Evolutionary conservation across 768 basidiomycete species (phyloP), one percentile per base, ranked within the genome.

Genomic region (Phylloporus sp.): DNA sequence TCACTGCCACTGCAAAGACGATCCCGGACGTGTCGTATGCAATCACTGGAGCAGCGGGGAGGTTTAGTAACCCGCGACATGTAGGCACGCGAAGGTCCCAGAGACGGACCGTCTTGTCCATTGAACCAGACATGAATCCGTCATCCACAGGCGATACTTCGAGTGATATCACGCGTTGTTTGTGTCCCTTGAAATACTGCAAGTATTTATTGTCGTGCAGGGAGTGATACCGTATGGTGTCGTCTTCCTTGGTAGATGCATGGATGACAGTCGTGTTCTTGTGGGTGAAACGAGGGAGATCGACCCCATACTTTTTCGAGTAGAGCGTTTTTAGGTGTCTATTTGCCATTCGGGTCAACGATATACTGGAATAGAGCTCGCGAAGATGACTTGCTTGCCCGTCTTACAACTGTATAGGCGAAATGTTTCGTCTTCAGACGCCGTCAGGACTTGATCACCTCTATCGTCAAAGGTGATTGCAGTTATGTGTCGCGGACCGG

Each of bases 261-360:
- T 97, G 82, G 3, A 98, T 63, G 38, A 97, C 84, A 4, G 85
- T 81, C 0, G 82, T 81, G 55, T 80, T 84, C 62, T 88, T 89
- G 71, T 98, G 96, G 0, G 95, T 97, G 60, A 97, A 96, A 4
- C 95, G 81, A 18, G 93, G 90, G 17, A 94, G 77, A 66, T 95
- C 90, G 36, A 93, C 86, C 1, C 96, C 96, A 65, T 98, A 99
- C 66, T 99, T 99, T 69, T 94, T 93, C 0, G 94, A 97, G 57
- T 85, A 80, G 4, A 93, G 67, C 1, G 82, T 84, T 67, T 90
- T 93, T 27, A 79, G 58, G 42, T 77, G 76, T 73, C 94, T 89
- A 56, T 48, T 52, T 46, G 9, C 34, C 48, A 34, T 44, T n/a
- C 42, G 52, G 59, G 57, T 68, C 64, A 67, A 61, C 54, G 52